A percentile compares a stretch with the other conserved stretches of the same genome.
Evolutionary conservation across 148 eudicot species (phyloP).

Genomic region (Dysphania ambrosioides): DNA sequence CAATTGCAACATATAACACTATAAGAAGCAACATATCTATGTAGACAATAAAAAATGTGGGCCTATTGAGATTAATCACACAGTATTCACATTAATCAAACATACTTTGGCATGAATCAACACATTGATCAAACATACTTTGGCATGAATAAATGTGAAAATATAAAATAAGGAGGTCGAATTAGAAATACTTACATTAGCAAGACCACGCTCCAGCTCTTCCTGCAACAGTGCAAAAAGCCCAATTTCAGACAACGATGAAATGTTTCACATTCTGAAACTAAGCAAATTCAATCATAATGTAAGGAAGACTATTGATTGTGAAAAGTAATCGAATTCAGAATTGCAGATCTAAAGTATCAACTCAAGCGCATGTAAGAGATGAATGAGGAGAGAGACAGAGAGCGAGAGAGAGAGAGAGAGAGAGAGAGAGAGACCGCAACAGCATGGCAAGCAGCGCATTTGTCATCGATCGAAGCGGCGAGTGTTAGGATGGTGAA

Average conservation of each 20-base stretch:
- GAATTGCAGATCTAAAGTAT: slow-evolving; percentile 15
- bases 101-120: not conserved
- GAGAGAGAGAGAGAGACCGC: slow-evolving; percentile 46
- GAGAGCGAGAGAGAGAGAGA: not conserved
- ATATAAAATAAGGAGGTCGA: not conserved
- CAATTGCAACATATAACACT: not conserved
- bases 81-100: not conserved
- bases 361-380: slow-evolving; percentile 5
- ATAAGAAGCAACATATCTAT: not conserved
- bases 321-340: not conserved
- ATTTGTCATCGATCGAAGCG: slow-evolving; percentile 66
- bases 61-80: not conserved
- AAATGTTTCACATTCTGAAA: not conserved
- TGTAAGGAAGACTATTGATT: not conserved
- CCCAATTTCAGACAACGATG: not conserved
- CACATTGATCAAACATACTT: no score
- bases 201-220: slow-evolving; percentile 76
- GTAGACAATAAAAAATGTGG: not conserved
- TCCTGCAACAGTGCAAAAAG: slow-evolving; percentile 47
- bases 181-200: slow-evolving; percentile 50
- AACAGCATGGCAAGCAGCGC: slow-evolving; percentile 87
- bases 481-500: slow-evolving; percentile 28
- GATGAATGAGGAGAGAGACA: not conserved
- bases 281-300: not conserved
- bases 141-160: slow-evolving; percentile 1